Conservation (phyloP, 1,139 yeast species). For the Zygosaccharomyces pseudobailii region DNA sequence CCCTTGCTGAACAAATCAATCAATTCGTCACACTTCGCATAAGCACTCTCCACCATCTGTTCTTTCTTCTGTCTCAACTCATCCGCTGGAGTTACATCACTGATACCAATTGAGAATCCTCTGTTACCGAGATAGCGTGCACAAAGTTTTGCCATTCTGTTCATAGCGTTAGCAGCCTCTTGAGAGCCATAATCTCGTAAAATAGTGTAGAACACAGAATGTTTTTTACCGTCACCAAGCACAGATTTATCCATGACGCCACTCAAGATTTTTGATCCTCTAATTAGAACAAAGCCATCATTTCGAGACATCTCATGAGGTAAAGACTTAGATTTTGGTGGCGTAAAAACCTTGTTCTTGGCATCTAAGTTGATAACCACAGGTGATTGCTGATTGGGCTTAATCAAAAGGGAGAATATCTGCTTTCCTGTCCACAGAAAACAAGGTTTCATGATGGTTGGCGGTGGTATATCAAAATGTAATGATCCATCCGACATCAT, state of each 20-base stretch:
- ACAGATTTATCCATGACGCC: constrained; percentile 98
- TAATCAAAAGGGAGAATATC: constrained; percentile 79
- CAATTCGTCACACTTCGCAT: constrained; percentile 85
- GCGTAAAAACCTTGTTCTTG: constrained; percentile 78
- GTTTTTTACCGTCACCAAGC: constrained; percentile 96
- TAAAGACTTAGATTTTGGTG: constrained; percentile 60
- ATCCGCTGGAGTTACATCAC: constrained; percentile 91
- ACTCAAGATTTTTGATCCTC: constrained; percentile 83
- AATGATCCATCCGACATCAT: constrained; percentile 94
- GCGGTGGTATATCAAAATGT: constrained; percentile 93
- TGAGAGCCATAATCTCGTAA: constrained; percentile 92
- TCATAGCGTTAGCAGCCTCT: constrained; percentile 95
- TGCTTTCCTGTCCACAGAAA: constrained; percentile 97
- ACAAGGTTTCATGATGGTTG: constrained; percentile 84
- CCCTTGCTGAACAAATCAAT: constrained; percentile 78
- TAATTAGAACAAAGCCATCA: constrained; percentile 86
- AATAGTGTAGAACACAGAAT: constrained; percentile 92
- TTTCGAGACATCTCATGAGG: constrained; percentile 97
- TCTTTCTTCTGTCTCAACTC: constrained; percentile 78
- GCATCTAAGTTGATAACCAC: constrained; percentile 91
- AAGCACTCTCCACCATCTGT: constrained; percentile 85
- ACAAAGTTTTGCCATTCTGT: constrained; percentile 96
- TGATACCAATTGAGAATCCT: constrained; percentile 96
- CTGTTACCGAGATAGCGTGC: constrained; percentile 91
- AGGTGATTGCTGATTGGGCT: constrained; percentile 69